phyloP scores from a whole-genome alignment of 2,329 filamentous ascomycete genomes.

The Trichoderma koningiopsis region DNA sequence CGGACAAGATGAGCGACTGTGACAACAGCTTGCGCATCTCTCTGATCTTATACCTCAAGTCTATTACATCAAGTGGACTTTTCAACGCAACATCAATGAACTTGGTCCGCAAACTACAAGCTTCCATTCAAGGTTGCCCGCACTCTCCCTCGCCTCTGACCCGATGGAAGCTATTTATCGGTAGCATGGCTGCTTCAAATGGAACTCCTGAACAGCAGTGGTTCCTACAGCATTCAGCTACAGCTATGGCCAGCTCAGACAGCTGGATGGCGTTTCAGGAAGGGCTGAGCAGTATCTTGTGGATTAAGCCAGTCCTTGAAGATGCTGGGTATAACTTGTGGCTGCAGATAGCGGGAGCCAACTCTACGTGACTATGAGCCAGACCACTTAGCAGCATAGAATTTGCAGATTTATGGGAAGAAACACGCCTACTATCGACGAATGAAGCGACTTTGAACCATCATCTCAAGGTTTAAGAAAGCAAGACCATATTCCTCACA shows the following conservation, averaged over 20 bases:
- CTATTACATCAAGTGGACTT: not conserved
- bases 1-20: slow-evolving; percentile 3
- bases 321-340: not conserved
- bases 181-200: slow-evolving; percentile 1
- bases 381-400: too few relatives aligned
- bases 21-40: slow-evolving; percentile 5
- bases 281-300: not conserved
- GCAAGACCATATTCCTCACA: not conserved
- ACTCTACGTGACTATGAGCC: not conserved
- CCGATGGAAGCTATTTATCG: slow-evolving; percentile 9
- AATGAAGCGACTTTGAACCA: not conserved
- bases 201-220: not conserved
- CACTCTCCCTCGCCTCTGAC: not conserved
- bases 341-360: not conserved
- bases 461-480: not conserved
- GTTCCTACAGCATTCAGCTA: not conserved
- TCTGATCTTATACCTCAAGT: slow-evolving; percentile 17
- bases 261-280: not conserved
- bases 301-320: not conserved
- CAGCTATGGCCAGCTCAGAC: not conserved
- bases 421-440: not conserved
- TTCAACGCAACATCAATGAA: slow-evolving; percentile 1
- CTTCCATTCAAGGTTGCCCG: not conserved
- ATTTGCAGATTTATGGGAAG: not conserved
- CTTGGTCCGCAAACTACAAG: slow-evolving; percentile 5